A percentile compares a stretch with the other conserved stretches of the same genome.
phyloP scores from a whole-genome alignment of 805 yeast species.

The Saturnispora hagleri region DNA sequence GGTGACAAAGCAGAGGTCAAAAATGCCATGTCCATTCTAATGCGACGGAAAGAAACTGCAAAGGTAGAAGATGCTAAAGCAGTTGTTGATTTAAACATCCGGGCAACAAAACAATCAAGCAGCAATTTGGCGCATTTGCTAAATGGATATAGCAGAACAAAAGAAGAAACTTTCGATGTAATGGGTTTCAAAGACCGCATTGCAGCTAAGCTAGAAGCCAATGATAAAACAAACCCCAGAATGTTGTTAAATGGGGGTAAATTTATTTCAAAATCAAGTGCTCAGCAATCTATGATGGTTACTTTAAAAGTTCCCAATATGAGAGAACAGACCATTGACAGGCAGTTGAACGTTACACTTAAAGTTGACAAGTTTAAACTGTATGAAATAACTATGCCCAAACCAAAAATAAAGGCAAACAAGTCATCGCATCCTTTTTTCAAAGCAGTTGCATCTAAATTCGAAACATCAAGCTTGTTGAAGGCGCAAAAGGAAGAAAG shows the following conservation, averaged over 20 bases:
- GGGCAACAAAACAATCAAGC: neutral
- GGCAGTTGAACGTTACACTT: neutral
- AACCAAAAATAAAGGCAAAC: slow-evolving; percentile 6
- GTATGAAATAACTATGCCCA: neutral
- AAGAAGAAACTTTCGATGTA: neutral
- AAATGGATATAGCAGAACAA: neutral
- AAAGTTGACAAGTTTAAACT: neutral
- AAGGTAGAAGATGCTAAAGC: neutral
- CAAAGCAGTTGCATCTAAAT: slow-evolving; percentile 4
- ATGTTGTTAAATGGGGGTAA: neutral
- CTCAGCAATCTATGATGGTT: slow-evolving; percentile 1
- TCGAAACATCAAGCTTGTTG: neutral
- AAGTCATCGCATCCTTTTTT: slow-evolving; percentile 13
- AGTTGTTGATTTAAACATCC: neutral
- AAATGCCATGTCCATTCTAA: slow-evolving; percentile 7
- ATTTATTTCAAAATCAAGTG: neutral
- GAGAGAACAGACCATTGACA: neutral
- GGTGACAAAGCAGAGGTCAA: neutral
- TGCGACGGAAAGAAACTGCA: neutral
- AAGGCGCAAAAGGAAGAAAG: neutral
- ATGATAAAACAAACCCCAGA: neutral
- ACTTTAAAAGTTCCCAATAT: neutral
- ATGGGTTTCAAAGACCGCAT: neutral
- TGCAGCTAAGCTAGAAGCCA: neutral
- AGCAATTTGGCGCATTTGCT: neutral